Evolutionary conservation across 208 protist genomes (phyloP).

Genomic region (Lotmaria passim): DNA sequence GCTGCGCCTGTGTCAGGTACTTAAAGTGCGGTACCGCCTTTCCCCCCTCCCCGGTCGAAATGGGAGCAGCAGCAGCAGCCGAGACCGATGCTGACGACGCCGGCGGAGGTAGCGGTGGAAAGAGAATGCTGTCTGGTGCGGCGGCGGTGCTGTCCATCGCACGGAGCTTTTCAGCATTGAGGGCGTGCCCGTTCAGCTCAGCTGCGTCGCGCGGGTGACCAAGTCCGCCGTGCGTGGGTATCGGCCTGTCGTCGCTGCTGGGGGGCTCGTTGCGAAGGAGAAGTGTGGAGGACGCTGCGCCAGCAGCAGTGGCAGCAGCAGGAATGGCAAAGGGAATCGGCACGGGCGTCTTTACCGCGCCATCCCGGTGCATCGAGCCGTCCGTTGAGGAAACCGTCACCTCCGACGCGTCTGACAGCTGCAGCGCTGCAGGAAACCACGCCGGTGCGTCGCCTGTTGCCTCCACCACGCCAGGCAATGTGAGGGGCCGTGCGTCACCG

Average conservation of each 20-base stretch:
- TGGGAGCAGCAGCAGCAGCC: background rate
- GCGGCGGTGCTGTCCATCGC: background rate
- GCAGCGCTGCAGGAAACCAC: conserved; percentile 21
- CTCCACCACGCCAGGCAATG: conserved; percentile 10
- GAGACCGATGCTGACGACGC: background rate
- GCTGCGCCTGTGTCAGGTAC: conserved; percentile 38
- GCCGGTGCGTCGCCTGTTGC: background rate
- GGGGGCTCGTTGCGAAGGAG: background rate
- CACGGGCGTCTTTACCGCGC: background rate
- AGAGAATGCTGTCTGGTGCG: background rate
- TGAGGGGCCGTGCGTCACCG: background rate
- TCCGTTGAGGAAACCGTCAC: conserved; percentile 1
- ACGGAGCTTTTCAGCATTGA: too few relatives aligned
- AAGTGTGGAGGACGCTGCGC: background rate
- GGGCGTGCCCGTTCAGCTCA: background rate
- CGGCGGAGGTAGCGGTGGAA: conserved; percentile 2
- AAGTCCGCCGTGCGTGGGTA: background rate
- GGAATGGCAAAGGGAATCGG: background rate
- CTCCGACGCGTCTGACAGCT: conserved; percentile 9
- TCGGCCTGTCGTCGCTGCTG: background rate
- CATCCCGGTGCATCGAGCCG: background rate
- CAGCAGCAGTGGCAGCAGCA: background rate
- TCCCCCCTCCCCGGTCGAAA: too few relatives aligned
- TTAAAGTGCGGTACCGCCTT: background rate
- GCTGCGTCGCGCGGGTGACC: background rate